Base-by-base conservation (phyloP, 2,329 filamentous ascomycete genomes). In the Phoma sp. region DNA sequence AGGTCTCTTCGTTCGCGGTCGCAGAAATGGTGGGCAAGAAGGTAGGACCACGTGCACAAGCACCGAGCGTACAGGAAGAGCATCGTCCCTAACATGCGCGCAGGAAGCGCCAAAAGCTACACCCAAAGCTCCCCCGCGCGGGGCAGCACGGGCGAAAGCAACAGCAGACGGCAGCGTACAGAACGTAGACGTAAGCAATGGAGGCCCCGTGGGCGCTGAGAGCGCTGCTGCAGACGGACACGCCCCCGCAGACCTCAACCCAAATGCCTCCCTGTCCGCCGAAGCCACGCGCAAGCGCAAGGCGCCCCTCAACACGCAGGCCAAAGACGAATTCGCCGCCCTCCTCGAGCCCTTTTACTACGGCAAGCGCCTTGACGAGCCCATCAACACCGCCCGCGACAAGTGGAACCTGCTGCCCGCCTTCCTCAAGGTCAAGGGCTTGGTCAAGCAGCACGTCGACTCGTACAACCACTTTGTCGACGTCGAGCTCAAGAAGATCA, bases 381-480 rank as follows among this genome's bases (percentile, higher is more conserved):
- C 87, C 3, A 90, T 90, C 68, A 82, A 88, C 57, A 89, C 87
- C 1, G 87, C 86, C 25, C 66, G 90, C 70, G 95, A 99, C 80
- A 99, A 99, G 82, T 97, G 94, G 86, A 96, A 98, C 74, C 82
- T 99, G 37, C 80, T 99, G 25, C 96, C 95, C 0, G 95, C 95
- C n/a, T 99, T 99, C 76, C 81, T 99, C 55, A 97, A 97, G 77
- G 93, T 97, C 69, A 99, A 99, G 78, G 93, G 93, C 53, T 82
- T 97, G 53, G 93, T 97, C 48, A 97, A 97, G 77, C 94, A 98
- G 81, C 93, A 97, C 76, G 94, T 96, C 72, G 96, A 99, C 80
- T 98, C 95, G 22, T 99, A 96, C 83, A 97, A 99, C 78, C 96
- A 95, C 78, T 98, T 99, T 68, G 90, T 97, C 64, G 92, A 99